These are phyloP conservation scores for Candida sonorensis DNA, from an alignment of 805 yeast species.

Conservation along the genomic window DNA sequence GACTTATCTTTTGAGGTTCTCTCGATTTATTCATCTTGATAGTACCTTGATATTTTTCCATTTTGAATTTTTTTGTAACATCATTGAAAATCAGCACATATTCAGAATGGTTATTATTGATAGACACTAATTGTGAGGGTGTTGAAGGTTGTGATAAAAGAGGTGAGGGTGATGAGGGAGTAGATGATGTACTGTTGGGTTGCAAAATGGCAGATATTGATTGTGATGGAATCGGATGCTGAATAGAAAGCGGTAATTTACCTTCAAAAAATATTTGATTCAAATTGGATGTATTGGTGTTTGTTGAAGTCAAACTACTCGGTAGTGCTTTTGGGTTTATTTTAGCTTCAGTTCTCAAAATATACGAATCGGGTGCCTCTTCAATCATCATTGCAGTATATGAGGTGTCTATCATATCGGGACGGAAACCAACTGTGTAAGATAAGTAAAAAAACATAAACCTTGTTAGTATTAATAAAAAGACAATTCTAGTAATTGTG, in stretches of 20 bases:
- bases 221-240: slow-evolving; percentile 1
- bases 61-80: slow-evolving; percentile 17
- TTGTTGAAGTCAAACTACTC: no score
- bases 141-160: neutral
- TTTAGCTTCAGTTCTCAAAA: slow-evolving; percentile 22
- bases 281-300: no score
- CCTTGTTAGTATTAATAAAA: neutral
- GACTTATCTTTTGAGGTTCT: slow-evolving; percentile 18
- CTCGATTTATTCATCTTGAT: slow-evolving; percentile 27
- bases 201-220: slow-evolving; percentile 2
- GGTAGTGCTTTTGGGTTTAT: slow-evolving; percentile 13
- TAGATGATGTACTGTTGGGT: neutral
- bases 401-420: slow-evolving; percentile 25
- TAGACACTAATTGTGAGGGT: neutral
- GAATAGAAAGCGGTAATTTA: slow-evolving; percentile 8
- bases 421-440: slow-evolving; percentile 24
- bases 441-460: neutral
- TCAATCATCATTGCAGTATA: slow-evolving; percentile 18
- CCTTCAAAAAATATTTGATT: slow-evolving; percentile 27
- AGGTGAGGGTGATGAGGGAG: neutral
- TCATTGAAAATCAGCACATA: slow-evolving; percentile 22
- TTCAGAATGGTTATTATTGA: slow-evolving; percentile 12
- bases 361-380: slow-evolving; percentile 14
- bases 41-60: slow-evolving; percentile 21
- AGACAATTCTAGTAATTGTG: no score